Percentiles rank a stretch among this genome's conserved stretches.
Conservation (phyloP, 73 alveolate genomes). For the Paramecium primaurelia region DNA sequence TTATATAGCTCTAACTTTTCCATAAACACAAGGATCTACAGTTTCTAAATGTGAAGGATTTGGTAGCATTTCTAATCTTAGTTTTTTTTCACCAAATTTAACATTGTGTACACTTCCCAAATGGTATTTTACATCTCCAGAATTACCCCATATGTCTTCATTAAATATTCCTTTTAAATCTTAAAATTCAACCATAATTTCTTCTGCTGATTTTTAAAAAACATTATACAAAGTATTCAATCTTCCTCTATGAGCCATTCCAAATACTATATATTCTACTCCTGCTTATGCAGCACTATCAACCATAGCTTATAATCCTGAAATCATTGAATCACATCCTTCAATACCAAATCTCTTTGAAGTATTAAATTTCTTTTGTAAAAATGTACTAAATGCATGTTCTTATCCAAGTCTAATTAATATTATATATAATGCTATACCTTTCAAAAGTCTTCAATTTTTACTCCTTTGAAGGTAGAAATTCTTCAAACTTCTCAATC, state of each 20-base stretch:
- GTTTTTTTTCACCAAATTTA: slow-evolving; percentile 18
- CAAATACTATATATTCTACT: slow-evolving; percentile 82
- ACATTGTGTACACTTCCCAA: slow-evolving; percentile 69
- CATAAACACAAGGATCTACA: slow-evolving; percentile 76
- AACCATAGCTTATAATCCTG: slow-evolving; percentile 69
- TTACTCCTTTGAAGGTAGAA: slow-evolving; percentile 67
- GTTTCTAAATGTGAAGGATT: slow-evolving; percentile 87
- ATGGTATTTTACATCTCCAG: slow-evolving; percentile 90
- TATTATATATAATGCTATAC: background rate
- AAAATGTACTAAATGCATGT: slow-evolving; percentile 72
- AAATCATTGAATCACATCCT: slow-evolving; percentile 80
- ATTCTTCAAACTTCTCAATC: slow-evolving; percentile 72
- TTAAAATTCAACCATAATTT: slow-evolving; percentile 67
- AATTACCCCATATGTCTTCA: slow-evolving; percentile 70
- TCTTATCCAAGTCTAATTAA: slow-evolving; percentile 71
- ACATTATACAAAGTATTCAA: slow-evolving; percentile 89
- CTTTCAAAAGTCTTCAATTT: slow-evolving; percentile 59
- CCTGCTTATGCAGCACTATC: slow-evolving; percentile 83
- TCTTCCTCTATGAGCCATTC: slow-evolving; percentile 99
- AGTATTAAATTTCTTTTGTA: slow-evolving; percentile 84
- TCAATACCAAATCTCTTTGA: slow-evolving; percentile 93
- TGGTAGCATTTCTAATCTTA: slow-evolving; percentile 66
- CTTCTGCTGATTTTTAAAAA: slow-evolving; percentile 77
- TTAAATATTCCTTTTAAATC: slow-evolving; percentile 24
- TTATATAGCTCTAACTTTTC: slow-evolving; percentile 78